Evolutionary conservation across 1,284 basidiomycete genomes (phyloP), one percentile per base, ranked within the genome.

Genomic region (Blastosporella zonata): DNA sequence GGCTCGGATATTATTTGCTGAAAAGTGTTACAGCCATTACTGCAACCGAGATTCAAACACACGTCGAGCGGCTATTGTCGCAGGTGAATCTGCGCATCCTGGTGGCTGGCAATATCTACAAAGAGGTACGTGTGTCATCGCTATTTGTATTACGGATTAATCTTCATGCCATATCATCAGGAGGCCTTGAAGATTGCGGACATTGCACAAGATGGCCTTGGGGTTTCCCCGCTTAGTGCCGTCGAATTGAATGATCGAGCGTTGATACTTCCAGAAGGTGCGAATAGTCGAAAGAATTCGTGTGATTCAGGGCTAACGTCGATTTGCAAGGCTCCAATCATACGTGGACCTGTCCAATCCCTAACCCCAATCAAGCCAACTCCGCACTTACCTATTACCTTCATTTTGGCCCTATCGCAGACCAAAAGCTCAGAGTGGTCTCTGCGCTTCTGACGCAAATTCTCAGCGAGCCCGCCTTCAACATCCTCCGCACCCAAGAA

Each of bases 401-500:
- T 46, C 82, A 92, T 62, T 75, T 88, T 49, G 91, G 93, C 41
- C 73, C 78, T 22, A 63, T 79, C 33, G 69, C 67, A 2, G 75
- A 88, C 56, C 70, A 77, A 27, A 76, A 67, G n/a, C 67, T 74
- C 10, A 79, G 85, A 17, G 82, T 87, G 22, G 72, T 73, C 1
- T 73, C 81, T 39, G 68, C 78, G 6, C 73, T 92, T 27, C 74
- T 90, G 28, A 77, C 78, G 0, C 93, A 93, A 60, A 87, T 97
- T 52, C 73, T 93, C 28, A 73, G 78, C 8, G 97, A 99, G 62
- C 95, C 96, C 0, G 81, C 87, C n/a, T 99, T 99, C 70, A 88
- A 97, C 62, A 74, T 87, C 29, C 78, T 99, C 34, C 85, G 97
- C n/a, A 98, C 96, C 2, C 87, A 94, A 66, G 93, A 99, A 66